These are phyloP conservation scores for Podila minutissima DNA, from an alignment of 192 early-diverging fungal genomes.

Conservation along the genomic window DNA sequence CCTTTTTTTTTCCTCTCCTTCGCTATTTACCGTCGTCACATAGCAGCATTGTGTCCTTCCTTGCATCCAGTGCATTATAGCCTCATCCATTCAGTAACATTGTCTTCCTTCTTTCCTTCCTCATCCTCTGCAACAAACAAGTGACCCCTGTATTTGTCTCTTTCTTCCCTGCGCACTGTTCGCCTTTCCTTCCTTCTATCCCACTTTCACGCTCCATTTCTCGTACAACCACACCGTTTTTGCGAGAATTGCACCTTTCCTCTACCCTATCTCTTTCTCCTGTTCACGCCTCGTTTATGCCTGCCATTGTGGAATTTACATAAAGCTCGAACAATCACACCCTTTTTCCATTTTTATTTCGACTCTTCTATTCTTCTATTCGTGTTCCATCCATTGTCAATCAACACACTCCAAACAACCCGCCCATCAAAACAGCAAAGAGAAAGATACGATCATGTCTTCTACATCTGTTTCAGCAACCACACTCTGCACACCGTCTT, in stretches of 20 bases:
- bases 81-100: no score
- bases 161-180: no score
- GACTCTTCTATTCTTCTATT: not conserved
- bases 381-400: not conserved
- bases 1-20: no score
- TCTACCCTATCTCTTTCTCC: slow-evolving; percentile 1
- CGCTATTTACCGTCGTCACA: no score
- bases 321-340: not conserved
- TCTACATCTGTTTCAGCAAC: slow-evolving; percentile 7
- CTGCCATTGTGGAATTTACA: not conserved
- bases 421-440: not conserved
- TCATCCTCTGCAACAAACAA: no score
- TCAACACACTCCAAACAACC: not conserved
- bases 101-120: no score
- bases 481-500: not conserved
- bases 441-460: not conserved
- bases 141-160: no score
- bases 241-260: not conserved
- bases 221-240: not conserved
- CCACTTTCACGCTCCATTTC: not conserved
- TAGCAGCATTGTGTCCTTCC: no score
- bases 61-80: no score
- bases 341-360: not conserved
- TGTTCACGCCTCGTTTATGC: not conserved
- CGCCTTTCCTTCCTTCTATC: no score